Evolutionary conservation across 345 rosid genomes (phyloP).

Genomic region (Isatis tinctoria): DNA sequence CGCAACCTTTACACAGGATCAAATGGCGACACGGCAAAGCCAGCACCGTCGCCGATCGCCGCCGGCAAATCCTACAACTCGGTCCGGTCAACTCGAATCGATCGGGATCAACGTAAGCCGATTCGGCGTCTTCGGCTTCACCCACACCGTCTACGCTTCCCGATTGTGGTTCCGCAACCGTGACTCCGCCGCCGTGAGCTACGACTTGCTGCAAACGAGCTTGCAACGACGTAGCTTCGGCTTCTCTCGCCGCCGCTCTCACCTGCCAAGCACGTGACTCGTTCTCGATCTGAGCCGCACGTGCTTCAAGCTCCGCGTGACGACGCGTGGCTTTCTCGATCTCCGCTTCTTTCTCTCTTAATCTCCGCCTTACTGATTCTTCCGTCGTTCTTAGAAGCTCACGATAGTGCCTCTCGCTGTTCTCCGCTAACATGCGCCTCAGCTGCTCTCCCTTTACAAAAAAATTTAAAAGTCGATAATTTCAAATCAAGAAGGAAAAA

Average conservation of each 20-base stretch:
- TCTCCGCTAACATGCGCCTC: constrained; percentile 69
- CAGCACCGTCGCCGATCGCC: constrained; percentile 62
- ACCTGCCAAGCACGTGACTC: constrained; percentile 91
- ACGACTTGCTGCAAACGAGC: constrained; percentile 69
- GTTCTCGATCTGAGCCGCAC: constrained; percentile 66
- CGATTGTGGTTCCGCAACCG: neutral
- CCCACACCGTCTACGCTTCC: constrained; percentile 10
- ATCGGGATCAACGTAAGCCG: constrained; percentile 78
- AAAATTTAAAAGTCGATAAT: too few relatives aligned
- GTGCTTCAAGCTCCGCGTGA: constrained; percentile 77
- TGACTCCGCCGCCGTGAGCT: constrained; percentile 24
- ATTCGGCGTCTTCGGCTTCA: constrained; percentile 74
- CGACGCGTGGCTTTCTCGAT: constrained; percentile 70
- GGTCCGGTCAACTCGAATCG: constrained; percentile 44
- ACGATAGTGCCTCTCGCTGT: constrained; percentile 66
- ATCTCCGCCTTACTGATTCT: constrained; percentile 49
- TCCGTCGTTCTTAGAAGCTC: constrained; percentile 68
- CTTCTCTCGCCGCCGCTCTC: constrained; percentile 73
- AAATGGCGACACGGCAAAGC: constrained; percentile 94
- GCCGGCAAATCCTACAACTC: constrained; percentile 54
- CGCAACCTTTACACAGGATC: constrained; percentile 65
- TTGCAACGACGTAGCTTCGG: constrained; percentile 73
- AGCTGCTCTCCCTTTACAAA: constrained; percentile 61
- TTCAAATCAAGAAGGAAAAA: neutral
- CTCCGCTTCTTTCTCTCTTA: constrained; percentile 69